Base-by-base conservation (phyloP, 225 moss, liverwort and hornwort species). In the Neckera pumila region DNA sequence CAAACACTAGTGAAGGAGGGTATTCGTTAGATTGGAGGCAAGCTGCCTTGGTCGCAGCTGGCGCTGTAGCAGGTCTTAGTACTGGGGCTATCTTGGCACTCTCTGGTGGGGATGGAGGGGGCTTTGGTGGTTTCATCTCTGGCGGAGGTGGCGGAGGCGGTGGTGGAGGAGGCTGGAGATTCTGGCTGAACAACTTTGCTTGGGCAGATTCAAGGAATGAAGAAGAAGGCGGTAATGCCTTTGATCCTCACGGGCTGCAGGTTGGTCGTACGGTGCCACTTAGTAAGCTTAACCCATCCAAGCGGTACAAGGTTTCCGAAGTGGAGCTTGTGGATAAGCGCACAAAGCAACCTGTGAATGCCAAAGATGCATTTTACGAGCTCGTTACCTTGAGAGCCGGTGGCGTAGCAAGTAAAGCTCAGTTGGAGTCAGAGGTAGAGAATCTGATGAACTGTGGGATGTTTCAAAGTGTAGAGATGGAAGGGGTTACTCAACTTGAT, bases 391-490 rank as follows among this genome's bases (percentile, higher is more conserved):
- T 98, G 80, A 90, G 98, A 76, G 76, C 93, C 15, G 96, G 97
- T 42, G 92, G 95, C 54, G 89, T 95, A 65, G 92, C 93, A 42
- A 96, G 93, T 7, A 98, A 98, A 89, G 94, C 96, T 40, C 96
- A 96, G 86, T 91, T 98, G 81, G 97, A 98, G 70, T 86, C 95
- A 42, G 98, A 98, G 89, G 95, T 94, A 62, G 98, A 98, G 89
- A 97, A 95, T 86, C 83, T 97, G 85, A 93, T 98, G 81, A 98
- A 97, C 81, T 97, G 98, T 91, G 97, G 98, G 76, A 98, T 98
- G 98, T 98, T 98, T 81, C 96, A 97, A 88, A 94, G 93, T 40
- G 93, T 98, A 42, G 98, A 98, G 78, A 97, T 98, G 98, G 97
- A 98, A 81, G 97, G 95, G 47, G 90, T 97, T 65, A 97, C 98